Percentiles rank a stretch among this genome's conserved stretches.
These are phyloP conservation scores for Ceratocystiopsis sp. DNA, from an alignment of 2,329 filamentous ascomycete species.

Conservation along the genomic window DNA sequence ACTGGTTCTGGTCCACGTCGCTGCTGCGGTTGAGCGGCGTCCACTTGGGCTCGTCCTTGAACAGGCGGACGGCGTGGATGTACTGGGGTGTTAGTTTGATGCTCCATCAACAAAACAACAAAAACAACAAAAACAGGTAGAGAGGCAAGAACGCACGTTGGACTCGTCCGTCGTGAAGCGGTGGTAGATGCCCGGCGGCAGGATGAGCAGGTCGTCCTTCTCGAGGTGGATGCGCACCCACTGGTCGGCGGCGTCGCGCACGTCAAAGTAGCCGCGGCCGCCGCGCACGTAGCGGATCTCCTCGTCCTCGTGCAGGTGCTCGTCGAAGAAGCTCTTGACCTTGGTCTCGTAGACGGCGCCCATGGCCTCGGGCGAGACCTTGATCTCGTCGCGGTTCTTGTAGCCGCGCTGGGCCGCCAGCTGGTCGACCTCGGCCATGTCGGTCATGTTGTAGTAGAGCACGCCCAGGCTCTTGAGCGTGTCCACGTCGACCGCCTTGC, in stretches of 20 bases:
- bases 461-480: conserved; percentile 65
- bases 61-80: conserved; percentile 87
- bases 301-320: conserved; percentile 96
- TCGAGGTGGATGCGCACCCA: conserved; percentile 79
- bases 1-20: conserved; percentile 63
- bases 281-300: conserved; percentile 91
- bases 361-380: conserved; percentile 72
- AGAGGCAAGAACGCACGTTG: conserved; percentile 40
- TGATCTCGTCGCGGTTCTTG: conserved; percentile 89
- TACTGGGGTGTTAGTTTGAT: conserved; percentile 40
- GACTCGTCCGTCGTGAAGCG: conserved; percentile 86
- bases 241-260: conserved; percentile 62
- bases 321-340: conserved; percentile 82
- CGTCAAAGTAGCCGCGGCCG: conserved; percentile 85
- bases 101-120: too few relatives aligned
- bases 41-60: conserved; percentile 98
- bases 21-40: conserved; percentile 70
- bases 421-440: conserved; percentile 49
- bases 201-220: conserved; percentile 79
- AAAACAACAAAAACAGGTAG: too few relatives aligned
- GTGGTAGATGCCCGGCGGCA: conserved; percentile 92
- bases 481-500: conserved; percentile 43
- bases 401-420: conserved; percentile 65
- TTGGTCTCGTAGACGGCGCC: conserved; percentile 81
- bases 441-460: conserved; percentile 52